These are phyloP conservation scores for Fusarium sp. DNA, from an alignment of 2,329 filamentous ascomycete genomes.

Conservation along the genomic window DNA sequence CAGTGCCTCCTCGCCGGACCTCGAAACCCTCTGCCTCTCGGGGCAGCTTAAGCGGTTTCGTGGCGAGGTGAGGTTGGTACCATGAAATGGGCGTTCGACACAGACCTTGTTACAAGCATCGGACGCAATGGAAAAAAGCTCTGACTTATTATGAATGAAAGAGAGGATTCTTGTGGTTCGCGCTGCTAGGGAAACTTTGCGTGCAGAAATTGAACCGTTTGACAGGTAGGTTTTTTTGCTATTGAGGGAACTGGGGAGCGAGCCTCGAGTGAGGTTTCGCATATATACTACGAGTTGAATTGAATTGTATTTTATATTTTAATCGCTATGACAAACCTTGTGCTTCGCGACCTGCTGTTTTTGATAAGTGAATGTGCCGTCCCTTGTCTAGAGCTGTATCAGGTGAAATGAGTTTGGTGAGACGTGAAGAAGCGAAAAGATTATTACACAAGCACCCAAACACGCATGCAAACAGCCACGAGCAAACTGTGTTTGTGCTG, in stretches of 20 bases:
- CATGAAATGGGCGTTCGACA: constrained; percentile 99
- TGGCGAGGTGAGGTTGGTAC: constrained; percentile 72
- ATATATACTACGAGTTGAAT: neutral
- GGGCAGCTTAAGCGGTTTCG: constrained; percentile 85
- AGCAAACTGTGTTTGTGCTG: neutral
- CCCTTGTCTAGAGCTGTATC: constrained; percentile 1
- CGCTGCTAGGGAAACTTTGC: constrained; percentile 10
- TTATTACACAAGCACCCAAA: constrained; percentile 3
- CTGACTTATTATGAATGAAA: constrained; percentile 74
- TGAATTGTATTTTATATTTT: neutral
- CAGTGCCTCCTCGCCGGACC: constrained; percentile 72
- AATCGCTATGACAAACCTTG: neutral
- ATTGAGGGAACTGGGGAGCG: neutral
- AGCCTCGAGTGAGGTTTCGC: constrained; percentile 14
- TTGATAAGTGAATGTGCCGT: neutral
- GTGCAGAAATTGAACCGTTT: constrained; percentile 11
- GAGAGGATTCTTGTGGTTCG: constrained; percentile 35
- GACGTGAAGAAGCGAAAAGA: constrained; percentile 19
- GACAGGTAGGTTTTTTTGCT: constrained; percentile 18
- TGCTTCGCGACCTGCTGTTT: neutral
- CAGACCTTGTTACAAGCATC: constrained; percentile 91
- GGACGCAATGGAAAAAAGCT: constrained; percentile 98
- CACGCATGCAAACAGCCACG: neutral
- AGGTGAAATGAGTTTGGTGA: constrained; percentile 36
- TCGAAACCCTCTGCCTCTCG: constrained; percentile 83